phyloP scores from a whole-genome alignment of 2,329 filamentous ascomycete species.

The Dissoconium aciculare region DNA sequence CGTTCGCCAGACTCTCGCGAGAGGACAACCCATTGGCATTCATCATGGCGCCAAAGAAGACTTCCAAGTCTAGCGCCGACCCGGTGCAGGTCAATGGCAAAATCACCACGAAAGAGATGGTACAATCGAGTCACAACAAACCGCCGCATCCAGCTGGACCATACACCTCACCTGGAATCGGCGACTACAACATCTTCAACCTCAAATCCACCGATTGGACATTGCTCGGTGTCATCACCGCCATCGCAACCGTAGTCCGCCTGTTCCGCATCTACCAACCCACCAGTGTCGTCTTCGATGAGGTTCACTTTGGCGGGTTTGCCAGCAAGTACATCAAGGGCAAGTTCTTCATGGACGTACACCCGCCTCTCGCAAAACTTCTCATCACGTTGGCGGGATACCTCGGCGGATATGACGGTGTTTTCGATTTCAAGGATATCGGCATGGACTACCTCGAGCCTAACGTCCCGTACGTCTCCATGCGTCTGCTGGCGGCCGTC shows the following conservation, averaged over 20 bases:
- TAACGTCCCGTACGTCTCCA: constrained; percentile 88
- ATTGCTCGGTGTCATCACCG: constrained; percentile 54
- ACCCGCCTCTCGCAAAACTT: constrained; percentile 90
- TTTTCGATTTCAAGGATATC: constrained; percentile 99
- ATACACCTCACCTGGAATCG: constrained; percentile 65
- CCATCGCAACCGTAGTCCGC: constrained; percentile 64
- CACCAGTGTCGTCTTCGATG: constrained; percentile 92
- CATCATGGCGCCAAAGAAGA: constrained; percentile 13
- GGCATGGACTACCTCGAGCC: constrained; percentile 97
- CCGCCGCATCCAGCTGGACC: constrained; percentile 28
- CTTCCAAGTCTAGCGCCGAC: constrained; percentile 8
- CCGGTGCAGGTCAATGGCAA: constrained; percentile 9
- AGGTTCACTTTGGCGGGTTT: constrained; percentile 98
- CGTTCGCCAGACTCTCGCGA: no score
- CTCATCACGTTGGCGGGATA: constrained; percentile 90
- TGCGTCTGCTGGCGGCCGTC: constrained; percentile 84
- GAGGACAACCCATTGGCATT: no score
- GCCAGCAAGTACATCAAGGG: constrained; percentile 99
- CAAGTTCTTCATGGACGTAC: constrained; percentile 99
- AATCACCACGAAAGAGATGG: constrained; percentile 9
- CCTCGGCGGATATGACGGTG: constrained; percentile 84
- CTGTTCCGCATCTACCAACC: constrained; percentile 95
- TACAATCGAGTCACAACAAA: constrained; percentile 21
- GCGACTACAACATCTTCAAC: constrained; percentile 82
- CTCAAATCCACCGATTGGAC: constrained; percentile 75